Percentiles rank a stretch among this genome's conserved stretches.
Evolutionary conservation across 257 asterid genomes (phyloP).

Genomic region (Thymus quinquecostatus): DNA sequence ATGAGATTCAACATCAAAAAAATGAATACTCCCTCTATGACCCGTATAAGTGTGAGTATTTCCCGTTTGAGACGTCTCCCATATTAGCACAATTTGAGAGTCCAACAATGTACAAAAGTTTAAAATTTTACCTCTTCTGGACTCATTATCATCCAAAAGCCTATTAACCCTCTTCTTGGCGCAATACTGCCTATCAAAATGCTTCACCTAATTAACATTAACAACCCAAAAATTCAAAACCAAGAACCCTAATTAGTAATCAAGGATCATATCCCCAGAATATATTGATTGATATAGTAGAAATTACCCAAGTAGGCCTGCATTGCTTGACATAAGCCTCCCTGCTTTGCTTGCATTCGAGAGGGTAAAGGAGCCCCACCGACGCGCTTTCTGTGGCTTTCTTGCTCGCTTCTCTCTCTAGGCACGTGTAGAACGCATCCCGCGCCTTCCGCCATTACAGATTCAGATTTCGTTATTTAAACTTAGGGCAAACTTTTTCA

Average conservation of each 20-base stretch:
- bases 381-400: conserved; percentile 80
- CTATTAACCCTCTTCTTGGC: conserved; percentile 80
- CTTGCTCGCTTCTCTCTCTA: conserved; percentile 74
- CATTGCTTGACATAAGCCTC: conserved; percentile 71
- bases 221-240: background rate
- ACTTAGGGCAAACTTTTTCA: too few species aligned
- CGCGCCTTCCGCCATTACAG: conserved; percentile 63
- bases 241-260: background rate
- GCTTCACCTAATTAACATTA: conserved; percentile 67
- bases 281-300: background rate
- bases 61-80: too few species aligned
- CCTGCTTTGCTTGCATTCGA: conserved; percentile 77
- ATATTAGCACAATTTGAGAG: too few species aligned
- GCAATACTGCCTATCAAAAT: conserved; percentile 94
- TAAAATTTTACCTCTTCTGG: conserved; percentile 69
- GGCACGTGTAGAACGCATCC: conserved; percentile 87
- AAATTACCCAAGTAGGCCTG: conserved; percentile 87
- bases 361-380: conserved; percentile 88
- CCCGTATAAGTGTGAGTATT: too few species aligned
- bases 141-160: conserved; percentile 84
- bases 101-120: too few species aligned
- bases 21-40: background rate
- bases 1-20: conserved; percentile 22
- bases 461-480: background rate
- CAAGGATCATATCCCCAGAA: conserved; percentile 5